Evolutionary conservation across 1,284 basidiomycete genomes (phyloP), one percentile per base, ranked within the genome.

Genomic region (Cryptococcus sp.): DNA sequence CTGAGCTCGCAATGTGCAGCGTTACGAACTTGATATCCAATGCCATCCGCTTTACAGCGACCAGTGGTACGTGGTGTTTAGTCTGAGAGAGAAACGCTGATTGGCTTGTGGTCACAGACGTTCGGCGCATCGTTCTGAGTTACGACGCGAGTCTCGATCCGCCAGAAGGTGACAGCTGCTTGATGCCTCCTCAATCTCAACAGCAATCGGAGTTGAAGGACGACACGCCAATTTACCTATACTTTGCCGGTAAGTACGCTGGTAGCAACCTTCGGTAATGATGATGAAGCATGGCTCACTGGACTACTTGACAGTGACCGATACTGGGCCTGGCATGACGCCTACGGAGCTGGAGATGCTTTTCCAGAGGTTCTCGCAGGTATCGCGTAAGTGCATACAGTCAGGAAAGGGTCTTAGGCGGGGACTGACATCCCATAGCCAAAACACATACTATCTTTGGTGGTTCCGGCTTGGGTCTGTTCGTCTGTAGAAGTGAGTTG

Each of bases 1-100:
- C 30, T 35, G 30, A 35, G 10, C 30, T 55, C 48, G 60, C 27
- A 5, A 7, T 35, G 11, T 13, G 20, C 22, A 71, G 69, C 8
- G 60, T 68, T 5, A 77, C 73, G 30, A 79, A 79, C 53, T 63
- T 79, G 0, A 51, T 78, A 13, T 69, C 72, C 15, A 79, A 79
- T 55, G 71, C 70, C 19, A 73, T 76, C 39, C 62, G 72, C 15
- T 78, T 77, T 55, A 75, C 72, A 5, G 60, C 70, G 7, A 69
- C 62, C 19, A 70, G 69, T 38, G 52, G 66, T 63, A 52, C 60
- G 67, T 60, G 13, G 8, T 27, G 10, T 35, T 19, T 19, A 5
- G 5, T 20, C 16, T 23, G 11, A 20, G 10, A 23, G 13, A 16
- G 41, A 17, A 35, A 30, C 5, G 53, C 45, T 38, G 47, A 48